phyloP scores from a whole-genome alignment of 192 early-diverging fungal genomes.

The Entomortierella lignicola region DNA sequence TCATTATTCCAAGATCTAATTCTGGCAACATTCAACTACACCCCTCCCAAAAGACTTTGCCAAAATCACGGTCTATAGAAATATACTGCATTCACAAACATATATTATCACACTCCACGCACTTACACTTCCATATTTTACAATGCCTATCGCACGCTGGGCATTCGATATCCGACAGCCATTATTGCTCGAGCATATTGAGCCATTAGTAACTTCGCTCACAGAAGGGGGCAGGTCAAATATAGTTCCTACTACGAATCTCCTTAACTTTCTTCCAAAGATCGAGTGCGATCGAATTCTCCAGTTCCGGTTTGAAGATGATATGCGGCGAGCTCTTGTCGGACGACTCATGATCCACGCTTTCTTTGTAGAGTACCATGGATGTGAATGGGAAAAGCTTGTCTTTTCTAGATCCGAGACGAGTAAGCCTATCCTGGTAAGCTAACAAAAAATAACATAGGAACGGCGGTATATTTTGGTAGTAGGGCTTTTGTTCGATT shows the following conservation, averaged over 20 bases:
- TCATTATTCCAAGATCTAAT: no score
- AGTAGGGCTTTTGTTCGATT: no score
- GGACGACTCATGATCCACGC: constrained; percentile 49
- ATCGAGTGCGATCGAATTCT: constrained; percentile 39
- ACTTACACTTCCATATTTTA: background rate
- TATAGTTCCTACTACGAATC: constrained; percentile 41
- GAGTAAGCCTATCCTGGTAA: constrained; percentile 48
- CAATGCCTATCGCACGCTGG: constrained; percentile 47
- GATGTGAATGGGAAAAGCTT: constrained; percentile 29
- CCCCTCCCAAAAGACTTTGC: no score
- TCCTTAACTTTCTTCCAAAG: constrained; percentile 41
- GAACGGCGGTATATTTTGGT: no score
- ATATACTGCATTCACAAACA: no score
- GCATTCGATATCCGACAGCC: constrained; percentile 51
- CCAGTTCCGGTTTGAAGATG: constrained; percentile 35
- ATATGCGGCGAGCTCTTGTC: constrained; percentile 38
- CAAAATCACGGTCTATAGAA: no score
- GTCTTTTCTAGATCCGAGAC: constrained; percentile 44
- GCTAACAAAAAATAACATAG: background rate
- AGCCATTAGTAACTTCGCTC: constrained; percentile 39
- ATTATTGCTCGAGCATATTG: constrained; percentile 37
- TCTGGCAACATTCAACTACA: no score
- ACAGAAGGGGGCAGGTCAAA: constrained; percentile 27
- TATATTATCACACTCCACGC: no score
- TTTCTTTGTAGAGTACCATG: constrained; percentile 40